phyloP scores from a whole-genome alignment of 768 basidiomycete genomes.

The Phaeotremella skinneri region DNA sequence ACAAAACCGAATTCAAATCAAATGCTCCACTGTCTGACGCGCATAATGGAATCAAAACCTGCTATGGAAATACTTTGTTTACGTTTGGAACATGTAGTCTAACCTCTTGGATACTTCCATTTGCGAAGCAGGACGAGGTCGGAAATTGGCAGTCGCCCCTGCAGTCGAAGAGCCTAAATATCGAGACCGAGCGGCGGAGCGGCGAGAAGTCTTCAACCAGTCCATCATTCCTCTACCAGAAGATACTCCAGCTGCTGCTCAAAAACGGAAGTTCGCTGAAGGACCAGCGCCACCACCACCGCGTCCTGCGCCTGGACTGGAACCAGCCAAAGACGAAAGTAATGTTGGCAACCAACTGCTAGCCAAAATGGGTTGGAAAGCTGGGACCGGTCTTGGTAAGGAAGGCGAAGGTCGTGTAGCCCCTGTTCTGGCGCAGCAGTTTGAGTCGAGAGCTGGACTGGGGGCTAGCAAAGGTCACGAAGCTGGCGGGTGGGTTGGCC shows the following conservation, averaged over 20 bases:
- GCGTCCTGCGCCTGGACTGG: constrained; percentile 63
- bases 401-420: constrained; percentile 81
- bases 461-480: constrained; percentile 88
- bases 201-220: constrained; percentile 85
- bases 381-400: constrained; percentile 80
- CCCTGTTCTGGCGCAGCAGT: constrained; percentile 75
- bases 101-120: constrained; percentile 64
- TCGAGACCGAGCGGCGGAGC: constrained; percentile 89
- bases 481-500: constrained; percentile 37
- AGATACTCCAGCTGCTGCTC: constrained; percentile 43
- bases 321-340: constrained; percentile 73
- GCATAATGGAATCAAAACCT: neutral
- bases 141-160: constrained; percentile 67
- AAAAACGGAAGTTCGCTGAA: constrained; percentile 60
- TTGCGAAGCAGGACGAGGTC: constrained; percentile 58
- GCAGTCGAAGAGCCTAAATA: constrained; percentile 70
- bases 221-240: constrained; percentile 73
- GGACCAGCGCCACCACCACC: constrained; percentile 60
- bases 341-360: constrained; percentile 91
- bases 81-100: constrained; percentile 59
- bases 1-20: neutral
- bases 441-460: constrained; percentile 80
- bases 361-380: constrained; percentile 98
- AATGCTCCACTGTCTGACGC: neutral
- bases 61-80: constrained; percentile 3